A percentile compares a stretch with the other conserved stretches of the same genome.
These are phyloP conservation scores for Exophiala sideris DNA, from an alignment of 2,329 filamentous ascomycete genomes.

Conservation along the genomic window DNA sequence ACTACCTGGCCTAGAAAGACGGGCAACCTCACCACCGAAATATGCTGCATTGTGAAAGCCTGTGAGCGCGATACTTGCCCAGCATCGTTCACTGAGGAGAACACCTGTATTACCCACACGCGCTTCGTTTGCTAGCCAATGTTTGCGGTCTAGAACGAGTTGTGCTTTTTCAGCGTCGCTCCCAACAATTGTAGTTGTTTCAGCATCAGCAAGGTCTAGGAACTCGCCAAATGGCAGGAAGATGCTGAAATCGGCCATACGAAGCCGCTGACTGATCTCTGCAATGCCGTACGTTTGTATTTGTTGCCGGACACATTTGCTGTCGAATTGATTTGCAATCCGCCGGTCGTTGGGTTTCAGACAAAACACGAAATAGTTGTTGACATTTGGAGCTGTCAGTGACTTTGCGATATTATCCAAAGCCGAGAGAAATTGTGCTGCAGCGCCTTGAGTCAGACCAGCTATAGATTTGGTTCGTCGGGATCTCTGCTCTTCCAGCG, in stretches of 20 bases:
- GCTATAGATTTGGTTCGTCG: constrained; percentile 40
- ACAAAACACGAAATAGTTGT: constrained; percentile 95
- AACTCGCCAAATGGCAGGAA: constrained; percentile 97
- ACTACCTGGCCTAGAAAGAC: constrained; percentile 60
- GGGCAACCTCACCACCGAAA: constrained; percentile 57
- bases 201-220: constrained; percentile 78
- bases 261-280: constrained; percentile 89
- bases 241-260: constrained; percentile 90
- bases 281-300: constrained; percentile 94
- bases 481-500: constrained; percentile 9
- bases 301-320: constrained; percentile 93
- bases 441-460: constrained; percentile 69
- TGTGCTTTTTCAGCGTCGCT: constrained; percentile 91
- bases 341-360: constrained; percentile 94
- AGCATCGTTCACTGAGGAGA: constrained; percentile 92
- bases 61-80: constrained; percentile 82
- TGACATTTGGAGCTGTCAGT: constrained; percentile 75
- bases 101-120: constrained; percentile 87
- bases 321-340: constrained; percentile 98
- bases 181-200: constrained; percentile 74
- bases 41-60: constrained; percentile 42
- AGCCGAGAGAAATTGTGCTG: constrained; percentile 85
- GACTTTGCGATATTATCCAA: constrained; percentile 89
- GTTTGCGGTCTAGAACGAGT: constrained; percentile 83
- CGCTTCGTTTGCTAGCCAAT: constrained; percentile 90